Evolutionary conservation across 352 stramenopile genomes (phyloP).

Genomic region (Phytopythium chamaehyphon): DNA sequence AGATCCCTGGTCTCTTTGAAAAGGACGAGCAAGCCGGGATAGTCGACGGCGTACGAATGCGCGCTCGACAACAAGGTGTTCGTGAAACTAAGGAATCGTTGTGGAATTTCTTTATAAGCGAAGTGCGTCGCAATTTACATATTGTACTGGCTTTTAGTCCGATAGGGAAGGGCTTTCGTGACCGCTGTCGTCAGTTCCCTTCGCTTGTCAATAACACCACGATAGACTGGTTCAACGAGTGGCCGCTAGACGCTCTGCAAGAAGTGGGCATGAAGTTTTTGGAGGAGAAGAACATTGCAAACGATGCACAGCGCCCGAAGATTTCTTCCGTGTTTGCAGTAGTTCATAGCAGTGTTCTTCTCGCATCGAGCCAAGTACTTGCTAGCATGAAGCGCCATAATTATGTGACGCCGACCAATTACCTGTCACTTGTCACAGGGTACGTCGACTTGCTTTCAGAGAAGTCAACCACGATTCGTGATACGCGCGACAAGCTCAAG

Average conservation of each 20-base stretch:
- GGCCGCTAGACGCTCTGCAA: constrained; percentile 89
- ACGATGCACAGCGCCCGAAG: constrained; percentile 66
- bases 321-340: constrained; percentile 88
- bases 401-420: constrained; percentile 94
- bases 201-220: constrained; percentile 94
- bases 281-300: constrained; percentile 79
- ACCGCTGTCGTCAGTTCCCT: constrained; percentile 87
- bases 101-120: constrained; percentile 93
- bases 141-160: constrained; percentile 92
- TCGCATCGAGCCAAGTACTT: constrained; percentile 80
- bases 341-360: constrained; percentile 85
- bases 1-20: constrained; percentile 90
- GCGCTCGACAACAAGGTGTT: constrained; percentile 60
- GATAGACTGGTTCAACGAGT: constrained; percentile 94
- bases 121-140: constrained; percentile 89
- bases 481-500: constrained; percentile 79
- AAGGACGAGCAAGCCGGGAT: constrained; percentile 89
- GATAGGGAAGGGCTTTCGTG: constrained; percentile 85
- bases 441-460: constrained; percentile 83
- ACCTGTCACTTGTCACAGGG: constrained; percentile 90
- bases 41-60: constrained; percentile 74
- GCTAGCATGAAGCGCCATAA: constrained; percentile 91
- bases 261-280: constrained; percentile 93
- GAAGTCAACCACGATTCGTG: constrained; percentile 66
- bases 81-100: constrained; percentile 89